Conservation (phyloP, 306 rosid species). For the Pachyrhizus erosus region DNA sequence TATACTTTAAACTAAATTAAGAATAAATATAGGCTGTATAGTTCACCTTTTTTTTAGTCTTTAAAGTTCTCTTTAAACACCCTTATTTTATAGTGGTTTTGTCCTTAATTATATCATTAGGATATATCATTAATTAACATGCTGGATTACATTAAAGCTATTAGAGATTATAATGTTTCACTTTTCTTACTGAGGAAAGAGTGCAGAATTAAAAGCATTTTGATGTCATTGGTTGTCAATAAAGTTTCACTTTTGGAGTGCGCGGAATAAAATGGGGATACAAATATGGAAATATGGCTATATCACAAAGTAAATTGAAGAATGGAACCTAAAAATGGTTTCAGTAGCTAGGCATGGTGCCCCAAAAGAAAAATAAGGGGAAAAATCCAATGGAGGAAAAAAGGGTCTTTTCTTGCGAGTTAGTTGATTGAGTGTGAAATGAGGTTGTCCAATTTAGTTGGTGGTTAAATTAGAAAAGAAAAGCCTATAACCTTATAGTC, state of each 20-base stretch:
- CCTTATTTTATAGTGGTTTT: not conserved
- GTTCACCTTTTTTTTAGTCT: not conserved
- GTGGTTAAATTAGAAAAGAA: constrained; percentile 33
- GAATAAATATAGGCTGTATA: not conserved
- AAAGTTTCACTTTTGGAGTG: constrained; percentile 32
- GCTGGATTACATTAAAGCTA: constrained; percentile 16
- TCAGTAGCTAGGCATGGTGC: not conserved
- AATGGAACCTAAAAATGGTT: constrained; percentile 10
- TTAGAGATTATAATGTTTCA: constrained; percentile 13
- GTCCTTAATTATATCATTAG: not conserved
- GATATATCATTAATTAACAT: not conserved
- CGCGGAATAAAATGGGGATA: not conserved
- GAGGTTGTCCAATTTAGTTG: not conserved
- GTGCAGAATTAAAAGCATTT: constrained; percentile 16
- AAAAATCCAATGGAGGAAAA: not conserved
- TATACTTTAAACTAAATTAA: not conserved
- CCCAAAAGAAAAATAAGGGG: not conserved
- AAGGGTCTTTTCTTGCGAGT: not conserved
- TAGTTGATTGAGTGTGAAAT: constrained; percentile 2
- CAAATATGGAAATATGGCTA: not conserved
- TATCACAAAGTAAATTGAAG: constrained; percentile 18
- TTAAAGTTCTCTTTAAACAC: not conserved
- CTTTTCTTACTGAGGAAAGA: constrained; percentile 7
- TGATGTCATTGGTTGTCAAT: constrained; percentile 14
- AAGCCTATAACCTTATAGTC: constrained; percentile 4